These are phyloP conservation scores for Phytophthora quininea DNA, from an alignment of 352 stramenopile genomes.

Conservation along the genomic window DNA sequence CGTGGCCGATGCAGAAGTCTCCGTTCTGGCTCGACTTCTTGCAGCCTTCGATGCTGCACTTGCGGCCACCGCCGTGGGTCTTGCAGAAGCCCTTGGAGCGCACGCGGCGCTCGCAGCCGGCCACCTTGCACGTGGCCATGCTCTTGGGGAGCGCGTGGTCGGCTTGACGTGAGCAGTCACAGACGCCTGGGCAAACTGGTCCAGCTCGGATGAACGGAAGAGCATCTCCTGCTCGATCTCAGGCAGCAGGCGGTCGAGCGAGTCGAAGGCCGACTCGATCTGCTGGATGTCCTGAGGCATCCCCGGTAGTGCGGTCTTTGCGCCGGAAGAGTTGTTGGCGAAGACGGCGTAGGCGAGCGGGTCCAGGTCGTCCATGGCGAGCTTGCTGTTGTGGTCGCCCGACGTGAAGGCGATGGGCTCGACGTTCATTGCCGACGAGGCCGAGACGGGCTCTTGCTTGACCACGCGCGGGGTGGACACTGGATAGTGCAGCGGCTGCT, in stretches of 20 bases:
- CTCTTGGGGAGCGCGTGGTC: constrained; percentile 51
- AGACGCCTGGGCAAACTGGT: constrained; percentile 46
- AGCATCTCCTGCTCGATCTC: constrained; percentile 77
- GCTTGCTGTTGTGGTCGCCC: constrained; percentile 34
- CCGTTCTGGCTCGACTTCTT: constrained; percentile 89
- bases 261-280: constrained; percentile 78
- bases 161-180: constrained; percentile 34
- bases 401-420: constrained; percentile 72
- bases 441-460: constrained; percentile 35
- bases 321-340: constrained; percentile 13
- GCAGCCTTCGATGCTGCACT: constrained; percentile 86
- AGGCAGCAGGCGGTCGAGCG: constrained; percentile 68
- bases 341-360: constrained; percentile 73
- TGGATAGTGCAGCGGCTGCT: constrained; percentile 51
- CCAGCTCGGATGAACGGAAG: constrained; percentile 45
- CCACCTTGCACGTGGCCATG: constrained; percentile 70
- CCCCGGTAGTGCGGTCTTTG: constrained; percentile 19
- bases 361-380: constrained; percentile 63
- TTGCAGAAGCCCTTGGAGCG: constrained; percentile 89
- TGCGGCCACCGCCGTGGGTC: constrained; percentile 80
- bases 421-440: constrained; percentile 45
- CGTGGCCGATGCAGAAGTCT: constrained; percentile 88
- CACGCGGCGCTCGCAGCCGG: constrained; percentile 63
- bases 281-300: constrained; percentile 63
- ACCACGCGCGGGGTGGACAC: constrained; percentile 18